Base-by-base conservation (phyloP, 148 eudicot genomes). In the Persicaria maculosa region DNA sequence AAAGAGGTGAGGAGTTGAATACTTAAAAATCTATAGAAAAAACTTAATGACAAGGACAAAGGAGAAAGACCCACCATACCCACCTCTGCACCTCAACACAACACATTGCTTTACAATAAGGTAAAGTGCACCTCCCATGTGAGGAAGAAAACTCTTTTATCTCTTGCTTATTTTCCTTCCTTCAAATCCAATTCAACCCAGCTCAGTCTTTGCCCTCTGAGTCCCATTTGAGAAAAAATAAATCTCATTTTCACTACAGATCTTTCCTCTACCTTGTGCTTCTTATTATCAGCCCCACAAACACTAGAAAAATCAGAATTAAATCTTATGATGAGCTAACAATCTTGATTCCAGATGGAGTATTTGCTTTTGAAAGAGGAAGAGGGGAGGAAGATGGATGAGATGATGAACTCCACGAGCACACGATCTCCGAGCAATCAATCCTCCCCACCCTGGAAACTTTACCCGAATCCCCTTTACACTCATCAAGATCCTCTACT, bases 381-480 rank as follows among this genome's bases (percentile, higher is more conserved):
- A 72, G 16, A 72, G 20, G 11, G 9, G n/a, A 54, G 15, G 14
- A 12, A 57, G 47, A 43, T 44, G 22, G 67, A 73, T 11, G 75
- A 74, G 75, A 67, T 72, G 58, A 55, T 68, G 74, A 65, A 50
- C 67, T 47, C 77, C 78, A 72, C 55, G 47, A 52, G 70, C 11
- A 40, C 52, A 59, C 67, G 25, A 59, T 59, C 67, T 59, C 25
- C 10, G 20, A 57, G 64, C 68, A 62, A 62, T 62, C 44, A 62
- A 62, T 62, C 68, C 44, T 31, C 70, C 78, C 84, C 91, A 83
- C 84, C 83, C 82, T 91, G 97, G 97, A 91, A 89, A 71, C 77
- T 86, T 54, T 91, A 91, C 80, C 83, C 87, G 36, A 91, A 91
- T 77, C 97, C 97, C 54, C 85, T 83, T 81, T 91, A 82, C 77